Base-by-base conservation (phyloP, 495 filamentous ascomycete species). In the Physcia stellaris region DNA sequence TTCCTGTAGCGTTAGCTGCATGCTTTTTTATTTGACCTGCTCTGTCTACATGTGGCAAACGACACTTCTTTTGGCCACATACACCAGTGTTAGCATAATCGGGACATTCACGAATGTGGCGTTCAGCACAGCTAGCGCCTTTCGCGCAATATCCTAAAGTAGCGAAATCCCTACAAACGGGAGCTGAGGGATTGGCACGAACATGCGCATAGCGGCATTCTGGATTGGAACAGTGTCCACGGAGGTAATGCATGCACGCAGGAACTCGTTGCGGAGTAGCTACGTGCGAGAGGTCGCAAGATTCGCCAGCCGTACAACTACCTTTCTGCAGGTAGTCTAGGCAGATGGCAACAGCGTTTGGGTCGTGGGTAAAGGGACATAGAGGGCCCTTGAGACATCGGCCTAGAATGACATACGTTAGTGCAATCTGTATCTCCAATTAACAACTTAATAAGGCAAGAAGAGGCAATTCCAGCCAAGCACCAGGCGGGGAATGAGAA, bases 221-320 rank as follows among this genome's bases (percentile, higher is more conserved):
- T 38, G 73, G 55, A 53, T 95, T 95, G 49, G 83, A 79, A 63
- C 90, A 98, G 51, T 83, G 83, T 35, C 88, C 88, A 56, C 82
- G 77, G 49, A 84, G 70, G 62, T 90, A 95, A 65, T 94, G 85
- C 59, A 87, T 54, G 63, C 90, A 98, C 32, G 79, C 67, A 43
- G 90, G 85, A 42, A 83, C 83, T 55, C 86, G 75, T 57, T 95
- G 73, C 47, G 86, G 77, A 41, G 74, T 85, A 30, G 85, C 69
- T 26, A 87, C 81, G 71, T 98, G 90, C 44, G 90, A 95, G 40
- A 96, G 71, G 60, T 94, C 86, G 66, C 90, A 98, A 54, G 71
- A 70, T 50, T 77, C 75, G 58, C 86, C 86, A 59, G 73, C 73
- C 40, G 64, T 63, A 63, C 90, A 98, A 46, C 75, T 66, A 54